These are phyloP conservation scores for Psilocybe subaeruginosa DNA, from an alignment of 768 basidiomycete species.

Conservation along the genomic window DNA sequence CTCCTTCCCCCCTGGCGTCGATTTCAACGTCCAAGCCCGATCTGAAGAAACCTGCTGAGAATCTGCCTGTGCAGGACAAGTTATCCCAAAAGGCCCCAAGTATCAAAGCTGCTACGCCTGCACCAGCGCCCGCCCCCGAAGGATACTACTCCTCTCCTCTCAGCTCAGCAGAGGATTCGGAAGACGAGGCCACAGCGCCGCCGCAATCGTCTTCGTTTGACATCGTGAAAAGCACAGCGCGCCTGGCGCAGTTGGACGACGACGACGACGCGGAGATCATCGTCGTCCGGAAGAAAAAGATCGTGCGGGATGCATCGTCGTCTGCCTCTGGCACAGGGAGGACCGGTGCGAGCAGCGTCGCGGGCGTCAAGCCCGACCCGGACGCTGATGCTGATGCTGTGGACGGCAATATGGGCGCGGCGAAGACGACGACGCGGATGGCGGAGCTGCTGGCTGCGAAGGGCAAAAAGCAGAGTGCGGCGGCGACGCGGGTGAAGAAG, in stretches of 20 bases:
- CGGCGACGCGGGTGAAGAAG: constrained; percentile 36
- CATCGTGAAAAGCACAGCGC: constrained; percentile 10
- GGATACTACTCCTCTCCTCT: neutral
- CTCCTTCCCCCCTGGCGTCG: neutral
- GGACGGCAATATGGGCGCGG: neutral
- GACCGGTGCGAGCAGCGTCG: neutral
- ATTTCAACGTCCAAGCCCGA: neutral
- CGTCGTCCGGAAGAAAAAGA: constrained; percentile 10
- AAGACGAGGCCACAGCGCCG: neutral
- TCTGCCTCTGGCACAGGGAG: too few species aligned
- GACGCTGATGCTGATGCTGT: neutral
- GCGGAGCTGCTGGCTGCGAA: constrained; percentile 14
- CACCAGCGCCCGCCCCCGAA: neutral
- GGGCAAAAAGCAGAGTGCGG: constrained; percentile 23
- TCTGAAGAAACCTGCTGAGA: neutral
- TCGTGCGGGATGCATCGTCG: neutral
- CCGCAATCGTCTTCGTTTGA: constrained; percentile 2
- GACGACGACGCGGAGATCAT: constrained; percentile 24
- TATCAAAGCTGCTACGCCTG: neutral
- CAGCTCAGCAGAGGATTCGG: neutral
- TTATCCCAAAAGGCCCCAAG: neutral
- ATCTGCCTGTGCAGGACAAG: neutral
- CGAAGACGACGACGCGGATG: constrained; percentile 11
- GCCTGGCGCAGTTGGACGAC: constrained; percentile 1
- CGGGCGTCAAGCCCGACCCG: neutral